phyloP scores from a whole-genome alignment of 1,139 yeast genomes.

The Geotrichum restrictum region DNA sequence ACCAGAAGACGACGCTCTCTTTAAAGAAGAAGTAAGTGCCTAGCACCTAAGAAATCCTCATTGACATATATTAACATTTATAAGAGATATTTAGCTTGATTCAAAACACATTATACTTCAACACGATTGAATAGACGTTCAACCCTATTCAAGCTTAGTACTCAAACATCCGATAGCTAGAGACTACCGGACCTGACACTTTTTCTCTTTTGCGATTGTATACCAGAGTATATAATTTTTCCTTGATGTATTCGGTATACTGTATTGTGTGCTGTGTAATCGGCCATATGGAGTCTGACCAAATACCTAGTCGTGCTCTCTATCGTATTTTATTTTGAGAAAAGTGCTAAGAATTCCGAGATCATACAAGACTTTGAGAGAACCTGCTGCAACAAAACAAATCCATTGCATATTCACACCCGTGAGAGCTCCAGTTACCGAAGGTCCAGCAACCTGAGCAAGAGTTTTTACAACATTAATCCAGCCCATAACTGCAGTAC shows the following conservation, averaged over 20 bases:
- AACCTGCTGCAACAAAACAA: constrained; percentile 64
- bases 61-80: too few relatives aligned
- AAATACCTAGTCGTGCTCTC: constrained; percentile 16
- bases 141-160: too few relatives aligned
- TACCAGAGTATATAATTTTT: neutral
- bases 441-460: constrained; percentile 78
- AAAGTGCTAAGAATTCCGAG: constrained; percentile 29
- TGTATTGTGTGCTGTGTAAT: too few relatives aligned
- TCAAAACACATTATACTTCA: too few relatives aligned
- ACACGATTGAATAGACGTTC: too few relatives aligned
- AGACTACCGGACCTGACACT: too few relatives aligned
- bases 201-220: neutral
- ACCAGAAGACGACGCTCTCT: too few relatives aligned
- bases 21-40: too few relatives aligned
- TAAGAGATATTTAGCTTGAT: too few relatives aligned
- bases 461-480: constrained; percentile 83
- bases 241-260: too few relatives aligned
- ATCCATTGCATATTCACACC: constrained; percentile 47
- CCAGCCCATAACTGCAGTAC: constrained; percentile 76
- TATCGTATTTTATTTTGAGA: constrained; percentile 11
- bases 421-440: constrained; percentile 72
- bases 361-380: constrained; percentile 42
- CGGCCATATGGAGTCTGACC: neutral
- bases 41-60: too few relatives aligned
- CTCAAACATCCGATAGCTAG: too few relatives aligned